A percentile compares a stretch with the other conserved stretches of the same genome.
Evolutionary conservation across 129 eudicot species (phyloP).

Genomic region (Lonicera japonica): DNA sequence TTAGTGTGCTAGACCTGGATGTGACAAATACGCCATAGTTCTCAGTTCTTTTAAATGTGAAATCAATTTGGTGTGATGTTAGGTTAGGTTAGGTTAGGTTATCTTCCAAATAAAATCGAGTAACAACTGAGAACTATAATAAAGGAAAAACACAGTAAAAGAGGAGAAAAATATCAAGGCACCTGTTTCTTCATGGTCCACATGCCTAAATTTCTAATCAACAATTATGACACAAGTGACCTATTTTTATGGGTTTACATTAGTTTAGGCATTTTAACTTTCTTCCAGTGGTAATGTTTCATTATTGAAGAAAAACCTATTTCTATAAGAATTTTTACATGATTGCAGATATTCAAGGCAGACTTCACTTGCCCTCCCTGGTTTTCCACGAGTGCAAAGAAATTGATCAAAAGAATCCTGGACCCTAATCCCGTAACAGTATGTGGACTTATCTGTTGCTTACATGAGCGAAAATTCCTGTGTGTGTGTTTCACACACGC

Average conservation of each 20-base stretch:
- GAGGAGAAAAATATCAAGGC: no score
- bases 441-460: conserved; percentile 24
- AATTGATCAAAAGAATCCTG: conserved; percentile 82
- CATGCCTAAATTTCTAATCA: no score
- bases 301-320: background rate
- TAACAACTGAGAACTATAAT: no score
- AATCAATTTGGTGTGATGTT: no score
- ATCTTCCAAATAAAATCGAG: no score
- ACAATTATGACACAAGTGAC: no score
- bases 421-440: conserved; percentile 90
- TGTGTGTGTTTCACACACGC: background rate
- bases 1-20: no score
- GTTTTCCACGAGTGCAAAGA: conserved; percentile 95
- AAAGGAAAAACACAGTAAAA: no score
- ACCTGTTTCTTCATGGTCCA: no score
- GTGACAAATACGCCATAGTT: no score
- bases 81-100: no score
- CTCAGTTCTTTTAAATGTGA: no score
- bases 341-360: conserved; percentile 72
- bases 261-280: background rate
- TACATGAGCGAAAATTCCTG: background rate
- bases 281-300: background rate
- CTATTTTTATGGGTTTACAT: background rate
- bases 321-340: background rate
- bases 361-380: conserved; percentile 83